A percentile compares a stretch with the other conserved stretches of the same genome.
phyloP scores from a whole-genome alignment of 345 rosid species.

The Arabis hirsuta region DNA sequence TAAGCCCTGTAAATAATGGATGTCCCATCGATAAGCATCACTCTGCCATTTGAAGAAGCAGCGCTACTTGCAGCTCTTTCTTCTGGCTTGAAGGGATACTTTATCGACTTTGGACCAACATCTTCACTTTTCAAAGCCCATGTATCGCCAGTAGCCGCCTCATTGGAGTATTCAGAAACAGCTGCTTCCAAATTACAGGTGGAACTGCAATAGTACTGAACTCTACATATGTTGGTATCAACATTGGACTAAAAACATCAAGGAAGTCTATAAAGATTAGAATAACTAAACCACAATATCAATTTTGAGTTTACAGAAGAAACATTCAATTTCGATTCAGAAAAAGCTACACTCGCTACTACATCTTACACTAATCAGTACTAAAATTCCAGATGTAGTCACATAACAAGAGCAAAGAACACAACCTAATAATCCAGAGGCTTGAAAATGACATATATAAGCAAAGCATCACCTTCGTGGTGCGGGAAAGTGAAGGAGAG shows the following conservation, averaged over 20 bases:
- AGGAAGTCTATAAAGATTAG: neutral
- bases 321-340: neutral
- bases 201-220: slow-evolving; percentile 58
- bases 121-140: slow-evolving; percentile 42
- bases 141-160: slow-evolving; percentile 39
- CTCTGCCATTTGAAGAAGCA: slow-evolving; percentile 61
- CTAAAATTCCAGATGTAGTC: neutral
- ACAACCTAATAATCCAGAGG: neutral
- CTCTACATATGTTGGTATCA: slow-evolving; percentile 14
- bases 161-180: slow-evolving; percentile 43
- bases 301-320: neutral
- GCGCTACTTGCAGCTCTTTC: slow-evolving; percentile 44
- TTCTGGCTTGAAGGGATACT: slow-evolving; percentile 43
- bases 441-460: neutral
- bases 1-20: slow-evolving; percentile 92
- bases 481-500: slow-evolving; percentile 29
- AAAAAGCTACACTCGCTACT: neutral
- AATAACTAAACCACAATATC: neutral
- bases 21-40: slow-evolving; percentile 97
- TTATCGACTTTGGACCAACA: slow-evolving; percentile 34
- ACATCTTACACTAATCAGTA: neutral
- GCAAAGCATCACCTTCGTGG: slow-evolving; percentile 36
- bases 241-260: neutral
- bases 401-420: neutral
- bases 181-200: slow-evolving; percentile 38